phyloP scores from a whole-genome alignment of 2,329 filamentous ascomycete genomes.

The Scolecobasidium constrictum region DNA sequence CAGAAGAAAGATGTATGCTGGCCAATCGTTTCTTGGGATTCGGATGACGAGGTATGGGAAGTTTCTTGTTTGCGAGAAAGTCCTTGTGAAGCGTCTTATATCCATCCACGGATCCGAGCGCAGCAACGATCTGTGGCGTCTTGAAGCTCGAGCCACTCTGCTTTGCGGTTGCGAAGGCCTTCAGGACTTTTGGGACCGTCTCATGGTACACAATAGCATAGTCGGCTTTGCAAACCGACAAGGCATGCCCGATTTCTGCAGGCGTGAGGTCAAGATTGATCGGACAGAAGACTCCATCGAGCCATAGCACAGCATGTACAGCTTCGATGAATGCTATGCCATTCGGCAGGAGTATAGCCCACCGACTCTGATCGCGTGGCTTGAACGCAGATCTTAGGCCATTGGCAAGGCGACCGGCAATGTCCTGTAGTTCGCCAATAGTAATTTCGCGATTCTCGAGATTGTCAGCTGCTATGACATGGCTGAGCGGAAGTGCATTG shows the following conservation, averaged over 20 bases:
- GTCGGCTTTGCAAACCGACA: constrained; percentile 30
- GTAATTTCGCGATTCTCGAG: constrained; percentile 35
- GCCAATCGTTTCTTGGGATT: background rate
- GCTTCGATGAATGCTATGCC: constrained; percentile 34
- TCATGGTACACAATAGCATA: constrained; percentile 30
- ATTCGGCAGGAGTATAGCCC: constrained; percentile 35
- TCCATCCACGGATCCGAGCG: background rate
- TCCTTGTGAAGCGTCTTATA: background rate
- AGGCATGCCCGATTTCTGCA: constrained; percentile 29
- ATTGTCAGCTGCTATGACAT: constrained; percentile 32
- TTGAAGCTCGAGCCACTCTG: background rate
- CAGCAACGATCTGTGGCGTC: background rate
- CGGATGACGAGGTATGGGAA: background rate
- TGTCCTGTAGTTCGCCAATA: constrained; percentile 30
- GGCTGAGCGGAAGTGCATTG: constrained; percentile 27
- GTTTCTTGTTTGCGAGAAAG: background rate
- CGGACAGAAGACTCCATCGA: constrained; percentile 28
- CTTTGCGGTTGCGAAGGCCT: constrained; percentile 16
- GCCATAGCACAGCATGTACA: constrained; percentile 32
- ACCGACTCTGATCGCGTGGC: constrained; percentile 27
- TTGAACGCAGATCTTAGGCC: constrained; percentile 24
- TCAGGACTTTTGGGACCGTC: constrained; percentile 18
- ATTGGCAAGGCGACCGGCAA: constrained; percentile 31
- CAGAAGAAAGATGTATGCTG: constrained; percentile 25
- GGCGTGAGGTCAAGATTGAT: constrained; percentile 30